Evolutionary conservation across 2,329 filamentous ascomycete species (phyloP), one percentile per base, ranked within the genome.

Genomic region (Cordyceps fumosorosea): DNA sequence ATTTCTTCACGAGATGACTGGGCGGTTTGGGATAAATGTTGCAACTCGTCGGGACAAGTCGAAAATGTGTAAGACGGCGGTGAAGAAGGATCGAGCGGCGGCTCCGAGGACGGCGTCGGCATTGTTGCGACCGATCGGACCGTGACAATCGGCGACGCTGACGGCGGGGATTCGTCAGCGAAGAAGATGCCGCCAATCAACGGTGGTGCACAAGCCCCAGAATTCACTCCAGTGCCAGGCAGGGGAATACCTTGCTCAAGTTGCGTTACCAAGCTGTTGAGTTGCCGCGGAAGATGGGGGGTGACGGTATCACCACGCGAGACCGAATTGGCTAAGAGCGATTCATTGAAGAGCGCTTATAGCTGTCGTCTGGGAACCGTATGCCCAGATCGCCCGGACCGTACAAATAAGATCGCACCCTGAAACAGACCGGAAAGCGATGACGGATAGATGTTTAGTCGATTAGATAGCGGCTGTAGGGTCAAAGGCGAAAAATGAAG

Each of bases 51-150:
- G 63, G 78, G 78, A 62, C 78, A 80, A 66, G 76, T 76, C 52
- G 75, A 76, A 66, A 78, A 76, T 61, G 68, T 70, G 62, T 74
- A 71, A 5, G 74, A 71, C 62, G 71, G 72, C 51, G 75, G 73
- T 52, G 75, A 75, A 45, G 72, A 68, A 37, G 72, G 72, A 64
- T 74, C 71, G 51, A 75, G 71, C 53, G 74, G 73, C 63, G 72
- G 73, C 67, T 77, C 76, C 59, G 76, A 74, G 18, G 78, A 79
- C 62, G 78, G 78, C 26, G 78, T 80, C 65, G 78, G 78, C 78
- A 80, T 80, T 65, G 62, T 76, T 62, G 56, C 18, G 54, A 51
- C 37, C 44, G 5, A 42, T 16, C 60, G 58, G 58, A 32, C 59
- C 57, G 63, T 58, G 61, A 56, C 55, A 62, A 45, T 65, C 56